Percentiles rank a stretch among this genome's conserved stretches.
Evolutionary conservation across 2,329 filamentous ascomycete genomes (phyloP).

Genomic region (Trichoderma guizhouense): DNA sequence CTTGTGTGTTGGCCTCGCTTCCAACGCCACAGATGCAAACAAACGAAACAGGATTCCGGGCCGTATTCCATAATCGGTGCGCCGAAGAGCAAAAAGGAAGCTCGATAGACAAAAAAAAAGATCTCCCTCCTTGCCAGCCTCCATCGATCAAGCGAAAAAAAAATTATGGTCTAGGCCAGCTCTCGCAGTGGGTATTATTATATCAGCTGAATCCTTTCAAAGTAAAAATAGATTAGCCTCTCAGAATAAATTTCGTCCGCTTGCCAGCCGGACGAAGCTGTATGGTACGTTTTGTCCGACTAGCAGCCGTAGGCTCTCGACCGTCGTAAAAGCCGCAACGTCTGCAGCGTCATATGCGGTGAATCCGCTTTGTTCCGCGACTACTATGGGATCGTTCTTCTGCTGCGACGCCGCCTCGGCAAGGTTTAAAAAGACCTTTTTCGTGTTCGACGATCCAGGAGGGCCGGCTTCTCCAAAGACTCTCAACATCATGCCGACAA

Average conservation of each 20-base stretch:
- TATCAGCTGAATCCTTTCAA: conserved; percentile 1
- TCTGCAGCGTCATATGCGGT: conserved; percentile 76
- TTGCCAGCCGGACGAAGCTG: conserved; percentile 77
- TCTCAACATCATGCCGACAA: conserved; percentile 74
- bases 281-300: conserved; percentile 86
- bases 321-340: conserved; percentile 78
- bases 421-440: conserved; percentile 77
- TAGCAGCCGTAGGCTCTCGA: conserved; percentile 72
- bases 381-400: conserved; percentile 61
- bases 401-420: conserved; percentile 56
- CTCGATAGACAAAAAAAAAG: not conserved
- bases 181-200: conserved; percentile 13
- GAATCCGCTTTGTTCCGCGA: conserved; percentile 74
- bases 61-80: not conserved
- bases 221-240: not conserved
- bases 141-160: not conserved
- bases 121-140: not conserved
- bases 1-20: conserved; percentile 6
- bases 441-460: conserved; percentile 37
- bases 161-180: not conserved
- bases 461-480: conserved; percentile 55
- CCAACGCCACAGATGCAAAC: conserved; percentile 15
- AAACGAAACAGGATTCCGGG: not conserved
- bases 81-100: not conserved
- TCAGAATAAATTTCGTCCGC: conserved; percentile 49